Base-by-base conservation (phyloP, 2,329 filamentous ascomycete species). In the Huntiella decipiens region DNA sequence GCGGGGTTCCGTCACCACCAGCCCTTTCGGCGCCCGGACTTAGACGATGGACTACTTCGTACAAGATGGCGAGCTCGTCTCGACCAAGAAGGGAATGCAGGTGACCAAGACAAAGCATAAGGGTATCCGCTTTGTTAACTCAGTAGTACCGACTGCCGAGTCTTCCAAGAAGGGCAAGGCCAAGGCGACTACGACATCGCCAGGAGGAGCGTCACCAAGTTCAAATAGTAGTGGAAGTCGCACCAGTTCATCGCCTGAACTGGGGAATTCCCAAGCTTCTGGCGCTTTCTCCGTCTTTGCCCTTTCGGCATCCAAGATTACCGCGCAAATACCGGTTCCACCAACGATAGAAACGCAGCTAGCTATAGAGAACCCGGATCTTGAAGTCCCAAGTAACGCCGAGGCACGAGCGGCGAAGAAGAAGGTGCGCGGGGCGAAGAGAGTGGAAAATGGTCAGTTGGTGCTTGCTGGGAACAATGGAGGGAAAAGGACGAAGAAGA, bases 11-110 rank as follows among this genome's bases (percentile, higher is more conserved):
- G 22, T 28, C 31, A 33, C 28, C 31, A 43, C n/a, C 17, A 19
- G 17, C 17, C 15, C 31, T 12, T 42, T 12, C 31, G 33, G 22
- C 13, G 40, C 40, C 31, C 28, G 6, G 16, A 34, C n/a, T 28
- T 16, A 15, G 6, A 31, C 74, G 12, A 64, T 63, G 61, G 60
- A 63, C 48, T 59, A 64, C 50, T 61, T 61, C 4, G 51, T 63
- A 32, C 56, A 56, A 46, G 56, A 58, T 49, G 61, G 61, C 17
- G 55, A 58, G 35, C 52, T 64, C 36, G 57, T 63, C 43, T 59
- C 60, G 33, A 63, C 60, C 0, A 55, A 60, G 19, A 56, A 60
- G 31, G 62, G 62, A 6, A 54, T 64, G 38, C 60, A 62, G 50
- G 60, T 64, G 10, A 61, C 61, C 16, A 61, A 61, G 50, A 57